Conservation (phyloP, 2,329 filamentous ascomycete genomes). For the Pseudonectria buxi region DNA sequence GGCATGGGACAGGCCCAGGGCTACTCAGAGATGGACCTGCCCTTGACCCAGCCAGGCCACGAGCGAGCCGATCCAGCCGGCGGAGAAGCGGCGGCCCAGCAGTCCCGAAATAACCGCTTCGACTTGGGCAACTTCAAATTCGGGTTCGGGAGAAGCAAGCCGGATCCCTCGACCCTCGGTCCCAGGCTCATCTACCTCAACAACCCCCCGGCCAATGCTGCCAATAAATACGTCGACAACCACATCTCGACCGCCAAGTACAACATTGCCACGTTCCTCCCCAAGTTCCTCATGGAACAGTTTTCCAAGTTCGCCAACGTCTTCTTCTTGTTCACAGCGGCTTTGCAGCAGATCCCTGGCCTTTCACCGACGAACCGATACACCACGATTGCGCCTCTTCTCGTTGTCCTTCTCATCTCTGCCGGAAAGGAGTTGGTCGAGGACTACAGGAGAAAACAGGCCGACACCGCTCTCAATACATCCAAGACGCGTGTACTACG, state of each 20-base stretch:
- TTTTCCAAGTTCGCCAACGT: slow-evolving; percentile 99
- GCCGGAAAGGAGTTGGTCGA: slow-evolving; percentile 92
- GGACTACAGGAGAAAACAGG: slow-evolving; percentile 82
- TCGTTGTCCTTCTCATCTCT: slow-evolving; percentile 87
- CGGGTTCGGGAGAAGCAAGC: slow-evolving; percentile 76
- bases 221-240: slow-evolving; percentile 90
- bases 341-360: slow-evolving; percentile 87
- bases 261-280: slow-evolving; percentile 85
- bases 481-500: slow-evolving; percentile 78
- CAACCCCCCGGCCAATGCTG: slow-evolving; percentile 85
- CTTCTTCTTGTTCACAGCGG: slow-evolving; percentile 97
- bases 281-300: slow-evolving; percentile 96
- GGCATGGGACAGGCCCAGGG: slow-evolving; percentile 80
- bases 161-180: slow-evolving; percentile 83
- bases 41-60: slow-evolving; percentile 68
- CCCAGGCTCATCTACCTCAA: slow-evolving; percentile 93
- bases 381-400: slow-evolving; percentile 91
- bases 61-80: slow-evolving; percentile 34
- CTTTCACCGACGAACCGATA: slow-evolving; percentile 93
- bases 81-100: slow-evolving; percentile 35
- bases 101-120: slow-evolving; percentile 40
- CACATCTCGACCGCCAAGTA: slow-evolving; percentile 98
- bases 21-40: slow-evolving; percentile 98
- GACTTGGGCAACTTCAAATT: slow-evolving; percentile 81
- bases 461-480: slow-evolving; percentile 80